Evolutionary conservation across 768 basidiomycete genomes (phyloP).

Genomic region (Tulasnella sp.): DNA sequence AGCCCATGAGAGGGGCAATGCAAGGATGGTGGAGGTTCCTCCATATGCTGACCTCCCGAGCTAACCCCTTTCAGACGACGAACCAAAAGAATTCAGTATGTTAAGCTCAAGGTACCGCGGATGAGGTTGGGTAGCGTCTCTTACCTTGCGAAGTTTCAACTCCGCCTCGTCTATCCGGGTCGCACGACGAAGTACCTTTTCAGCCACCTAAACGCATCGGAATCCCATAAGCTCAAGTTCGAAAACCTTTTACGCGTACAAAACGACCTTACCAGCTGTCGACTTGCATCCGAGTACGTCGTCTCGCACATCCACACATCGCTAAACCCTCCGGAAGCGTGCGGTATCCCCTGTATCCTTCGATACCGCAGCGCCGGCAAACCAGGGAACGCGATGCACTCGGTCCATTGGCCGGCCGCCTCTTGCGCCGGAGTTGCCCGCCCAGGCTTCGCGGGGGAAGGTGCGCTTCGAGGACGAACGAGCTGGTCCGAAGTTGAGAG

Average conservation of each 20-base stretch:
- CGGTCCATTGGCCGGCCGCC: not conserved
- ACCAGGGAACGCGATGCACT: not conserved
- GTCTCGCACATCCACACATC: slow-evolving; percentile 8
- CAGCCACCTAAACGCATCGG: not conserved
- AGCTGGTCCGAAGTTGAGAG: not conserved
- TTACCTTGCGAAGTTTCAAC: not conserved
- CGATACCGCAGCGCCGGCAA: not conserved
- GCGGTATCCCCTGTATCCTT: not conserved
- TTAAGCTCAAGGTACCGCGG: not conserved
- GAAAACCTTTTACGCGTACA: too few species aligned
- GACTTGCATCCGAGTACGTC: not conserved
- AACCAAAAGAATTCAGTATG: not conserved
- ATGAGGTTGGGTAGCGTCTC: too few species aligned
- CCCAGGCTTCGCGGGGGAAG: not conserved
- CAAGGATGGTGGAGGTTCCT: not conserved
- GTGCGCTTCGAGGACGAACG: not conserved
- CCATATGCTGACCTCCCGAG: not conserved
- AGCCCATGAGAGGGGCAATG: slow-evolving; percentile 11
- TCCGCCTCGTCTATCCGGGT: not conserved
- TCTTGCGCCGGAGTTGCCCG: not conserved
- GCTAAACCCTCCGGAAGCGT: slow-evolving; percentile 6
- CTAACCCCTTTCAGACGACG: not conserved
- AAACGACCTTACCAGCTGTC: not conserved
- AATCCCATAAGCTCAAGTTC: not conserved
- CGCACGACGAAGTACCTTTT: not conserved